Evolutionary conservation across 352 stramenopile species (phyloP).

Genomic region (Phytophthora meadii): DNA sequence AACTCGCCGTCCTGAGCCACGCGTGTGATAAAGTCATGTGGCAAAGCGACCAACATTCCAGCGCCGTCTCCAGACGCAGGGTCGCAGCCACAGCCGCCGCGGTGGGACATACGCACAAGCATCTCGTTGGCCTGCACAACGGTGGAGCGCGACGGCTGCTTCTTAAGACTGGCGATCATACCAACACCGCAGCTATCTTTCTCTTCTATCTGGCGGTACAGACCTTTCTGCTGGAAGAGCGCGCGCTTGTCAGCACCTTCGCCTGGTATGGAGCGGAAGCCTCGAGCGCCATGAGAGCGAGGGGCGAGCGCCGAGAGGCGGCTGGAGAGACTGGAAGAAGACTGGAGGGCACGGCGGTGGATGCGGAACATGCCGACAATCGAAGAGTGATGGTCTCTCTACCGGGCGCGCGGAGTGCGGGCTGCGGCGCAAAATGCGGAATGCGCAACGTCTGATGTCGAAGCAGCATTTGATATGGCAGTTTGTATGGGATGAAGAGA

Average conservation of each 20-base stretch:
- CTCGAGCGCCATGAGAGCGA: conserved; percentile 25
- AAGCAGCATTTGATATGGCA: conserved; percentile 14
- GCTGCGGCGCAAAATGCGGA: conserved; percentile 17
- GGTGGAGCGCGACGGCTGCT: conserved; percentile 86
- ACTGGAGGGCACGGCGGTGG: conserved; percentile 43
- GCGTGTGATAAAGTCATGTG: conserved; percentile 93
- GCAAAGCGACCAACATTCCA: conserved; percentile 97
- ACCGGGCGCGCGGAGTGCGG: conserved; percentile 1
- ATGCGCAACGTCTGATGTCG: conserved; percentile 11
- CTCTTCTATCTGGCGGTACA: conserved; percentile 64
- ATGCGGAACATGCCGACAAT: conserved; percentile 54
- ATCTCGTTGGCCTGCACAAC: conserved; percentile 97
- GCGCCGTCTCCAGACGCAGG: conserved; percentile 92
- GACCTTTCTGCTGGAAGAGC: conserved; percentile 59
- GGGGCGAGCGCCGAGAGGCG: conserved; percentile 23
- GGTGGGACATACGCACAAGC: conserved; percentile 96
- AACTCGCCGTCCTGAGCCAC: conserved; percentile 86
- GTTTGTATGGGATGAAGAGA: conserved; percentile 32
- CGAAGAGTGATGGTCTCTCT: conserved; percentile 23
- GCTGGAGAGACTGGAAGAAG: conserved; percentile 23
- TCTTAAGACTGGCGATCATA: conserved; percentile 97
- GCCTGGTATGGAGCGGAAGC: conserved; percentile 58
- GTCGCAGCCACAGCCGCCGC: conserved; percentile 95
- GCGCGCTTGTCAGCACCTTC: conserved; percentile 59
- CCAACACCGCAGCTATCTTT: conserved; percentile 94